Conservation (phyloP, 1,284 basidiomycete genomes). For the Bondarzewia mesenterica region DNA sequence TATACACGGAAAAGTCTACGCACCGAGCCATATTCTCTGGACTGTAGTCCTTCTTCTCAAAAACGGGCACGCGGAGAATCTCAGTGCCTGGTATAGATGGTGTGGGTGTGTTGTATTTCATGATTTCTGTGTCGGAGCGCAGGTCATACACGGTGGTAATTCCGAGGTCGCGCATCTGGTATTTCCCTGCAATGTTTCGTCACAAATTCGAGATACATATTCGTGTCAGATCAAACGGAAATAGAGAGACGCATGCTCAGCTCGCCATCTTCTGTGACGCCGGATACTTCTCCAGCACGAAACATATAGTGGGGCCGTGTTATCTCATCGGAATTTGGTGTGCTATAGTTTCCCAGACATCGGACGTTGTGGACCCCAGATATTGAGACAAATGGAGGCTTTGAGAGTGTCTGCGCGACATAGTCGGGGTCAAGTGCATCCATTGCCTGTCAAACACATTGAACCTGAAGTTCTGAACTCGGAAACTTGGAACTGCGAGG, state of each 20-base stretch:
- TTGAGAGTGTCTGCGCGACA: conserved; percentile 53
- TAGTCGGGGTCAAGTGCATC: conserved; percentile 45
- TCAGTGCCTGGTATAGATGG: conserved; percentile 46
- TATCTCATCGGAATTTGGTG: conserved; percentile 34
- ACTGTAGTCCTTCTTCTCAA: conserved; percentile 67
- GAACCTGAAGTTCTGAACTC: not conserved
- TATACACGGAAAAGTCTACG: conserved; percentile 37
- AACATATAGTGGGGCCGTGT: conserved; percentile 51
- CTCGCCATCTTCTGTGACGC: conserved; percentile 57
- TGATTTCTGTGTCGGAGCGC: conserved; percentile 69
- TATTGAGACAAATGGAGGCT: conserved; percentile 58
- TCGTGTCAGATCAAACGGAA: not conserved
- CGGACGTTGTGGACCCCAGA: conserved; percentile 65
- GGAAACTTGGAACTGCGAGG: too few species aligned
- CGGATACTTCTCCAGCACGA: conserved; percentile 62
- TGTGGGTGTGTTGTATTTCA: conserved; percentile 56
- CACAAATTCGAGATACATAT: not conserved
- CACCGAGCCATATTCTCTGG: conserved; percentile 76
- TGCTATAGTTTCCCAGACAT: conserved; percentile 58
- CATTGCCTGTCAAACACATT: not conserved
- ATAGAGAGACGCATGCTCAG: not conserved
- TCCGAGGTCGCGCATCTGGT: conserved; percentile 47
- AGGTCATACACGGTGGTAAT: conserved; percentile 64
- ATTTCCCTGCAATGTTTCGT: conserved; percentile 38
- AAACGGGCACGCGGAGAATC: conserved; percentile 55